These are phyloP conservation scores for Chernovozyma aurita DNA, from an alignment of 1,139 yeast genomes.

Conservation along the genomic window DNA sequence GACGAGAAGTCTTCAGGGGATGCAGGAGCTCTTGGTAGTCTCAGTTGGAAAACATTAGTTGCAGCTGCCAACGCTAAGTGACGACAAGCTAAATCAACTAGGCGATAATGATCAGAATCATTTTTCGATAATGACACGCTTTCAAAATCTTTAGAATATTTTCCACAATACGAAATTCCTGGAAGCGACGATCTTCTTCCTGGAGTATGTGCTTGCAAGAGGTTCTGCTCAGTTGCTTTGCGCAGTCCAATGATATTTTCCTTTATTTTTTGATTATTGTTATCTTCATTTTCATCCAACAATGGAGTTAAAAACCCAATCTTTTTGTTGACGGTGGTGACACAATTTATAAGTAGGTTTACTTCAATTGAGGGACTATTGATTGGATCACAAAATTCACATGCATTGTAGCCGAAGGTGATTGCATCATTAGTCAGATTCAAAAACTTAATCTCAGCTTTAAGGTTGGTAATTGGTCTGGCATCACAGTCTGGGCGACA, in stretches of 20 bases:
- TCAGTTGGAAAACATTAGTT: constrained; percentile 38
- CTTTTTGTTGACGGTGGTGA: constrained; percentile 50
- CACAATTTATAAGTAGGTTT: constrained; percentile 51
- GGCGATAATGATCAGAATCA: constrained; percentile 63
- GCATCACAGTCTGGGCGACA: constrained; percentile 72
- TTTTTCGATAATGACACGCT: constrained; percentile 41
- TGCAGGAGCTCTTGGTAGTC: constrained; percentile 14
- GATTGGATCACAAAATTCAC: constrained; percentile 49
- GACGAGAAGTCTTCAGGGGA: constrained; percentile 16
- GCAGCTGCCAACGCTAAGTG: constrained; percentile 83
- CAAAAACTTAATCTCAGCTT: constrained; percentile 44
- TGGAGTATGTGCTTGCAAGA: constrained; percentile 17
- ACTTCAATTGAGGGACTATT: constrained; percentile 43
- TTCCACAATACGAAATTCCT: constrained; percentile 20
- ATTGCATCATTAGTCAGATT: constrained; percentile 40
- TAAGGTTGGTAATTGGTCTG: constrained; percentile 39
- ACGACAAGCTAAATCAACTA: constrained; percentile 77
- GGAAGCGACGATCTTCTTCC: constrained; percentile 25
- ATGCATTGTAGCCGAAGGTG: constrained; percentile 43
- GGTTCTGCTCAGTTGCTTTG: constrained; percentile 22
- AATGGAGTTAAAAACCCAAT: constrained; percentile 57
- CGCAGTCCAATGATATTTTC: constrained; percentile 34
- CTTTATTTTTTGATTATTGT: constrained; percentile 33
- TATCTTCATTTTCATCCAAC: constrained; percentile 43
- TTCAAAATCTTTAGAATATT: constrained; percentile 23